Evolutionary conservation across 2,329 filamentous ascomycete species (phyloP), one percentile per base, ranked within the genome.

Genomic region (Dactylellina parvicollis): DNA sequence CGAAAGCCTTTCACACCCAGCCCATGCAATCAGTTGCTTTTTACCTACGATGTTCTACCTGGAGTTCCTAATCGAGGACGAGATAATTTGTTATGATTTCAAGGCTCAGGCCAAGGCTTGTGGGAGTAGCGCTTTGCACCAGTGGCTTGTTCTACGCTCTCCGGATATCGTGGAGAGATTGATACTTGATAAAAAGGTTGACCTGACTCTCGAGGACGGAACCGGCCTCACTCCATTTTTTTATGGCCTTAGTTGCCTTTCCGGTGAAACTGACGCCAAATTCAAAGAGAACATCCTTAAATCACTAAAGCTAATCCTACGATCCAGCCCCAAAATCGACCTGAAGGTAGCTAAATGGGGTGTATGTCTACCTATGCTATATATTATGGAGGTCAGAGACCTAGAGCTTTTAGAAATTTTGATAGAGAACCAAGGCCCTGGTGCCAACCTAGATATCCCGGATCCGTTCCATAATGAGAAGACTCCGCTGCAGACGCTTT

Each of bases 41-140:
- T 30, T 2, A 14, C 4, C 14, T 2, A 26, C 18, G 10, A 34
- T 64, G 0, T 9, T 54, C 2, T 47, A 50, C 4, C 14, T 72
- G 14, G 59, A 64, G 1, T 40, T 57, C 28, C 18, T 72, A 3
- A 40, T 72, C 1, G 40, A 36, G 4, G 66, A 72, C 18, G 14
- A 47, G n/a, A 26, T 4, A 1, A n/a, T 28, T 8, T 36, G 20
- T 5, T 44, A 36, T 9, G 56, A 56, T 12, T 59, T 40, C 32
- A 30, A 40, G 4, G 10, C 24, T 3, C 46, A 52, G 16, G 18
- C 22, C n/a, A 30, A 49, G 8, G 16, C 14, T 16, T 50, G 18
- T 3, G 24, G 20, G 18, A 24, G 14, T 4, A 38, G 26, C 4
- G 20, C 36, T 14, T 24, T 64, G 18, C 44, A 64, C 8, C n/a